Conservation (phyloP, 306 rosid species). For the Prinsepia uniflora region DNA sequence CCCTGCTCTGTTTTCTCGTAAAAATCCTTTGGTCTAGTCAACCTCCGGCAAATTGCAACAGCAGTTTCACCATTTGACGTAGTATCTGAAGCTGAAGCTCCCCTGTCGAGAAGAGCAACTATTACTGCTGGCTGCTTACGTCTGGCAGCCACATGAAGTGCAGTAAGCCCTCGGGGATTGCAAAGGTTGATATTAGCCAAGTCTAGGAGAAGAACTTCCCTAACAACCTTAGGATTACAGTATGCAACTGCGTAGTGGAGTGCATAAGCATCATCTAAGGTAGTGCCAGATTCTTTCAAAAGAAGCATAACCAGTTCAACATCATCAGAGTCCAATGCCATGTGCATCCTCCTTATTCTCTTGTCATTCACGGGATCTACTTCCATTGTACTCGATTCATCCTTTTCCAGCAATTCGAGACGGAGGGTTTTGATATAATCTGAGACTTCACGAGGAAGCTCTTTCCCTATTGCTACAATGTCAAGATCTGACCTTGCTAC, state of each 20-base stretch:
- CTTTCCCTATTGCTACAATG: slow-evolving; percentile 54
- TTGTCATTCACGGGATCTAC: slow-evolving; percentile 40
- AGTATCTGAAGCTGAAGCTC: slow-evolving; percentile 57
- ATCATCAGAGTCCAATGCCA: slow-evolving; percentile 84
- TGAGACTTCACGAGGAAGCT: slow-evolving; percentile 58
- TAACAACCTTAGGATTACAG: slow-evolving; percentile 75
- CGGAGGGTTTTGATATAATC: slow-evolving; percentile 43
- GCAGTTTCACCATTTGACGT: slow-evolving; percentile 77
- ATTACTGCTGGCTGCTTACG: slow-evolving; percentile 74
- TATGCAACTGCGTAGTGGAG: slow-evolving; percentile 86
- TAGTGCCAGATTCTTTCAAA: slow-evolving; percentile 56
- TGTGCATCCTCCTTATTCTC: slow-evolving; percentile 55
- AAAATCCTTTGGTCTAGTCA: slow-evolving; percentile 78
- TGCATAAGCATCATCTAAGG: slow-evolving; percentile 67
- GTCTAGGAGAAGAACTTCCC: slow-evolving; percentile 57
- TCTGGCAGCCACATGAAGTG: slow-evolving; percentile 87
- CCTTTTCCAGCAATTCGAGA: slow-evolving; percentile 31
- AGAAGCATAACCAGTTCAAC: slow-evolving; percentile 75
- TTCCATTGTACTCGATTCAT: slow-evolving; percentile 35
- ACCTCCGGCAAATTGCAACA: slow-evolving; percentile 75
- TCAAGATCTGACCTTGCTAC: slow-evolving; percentile 71
- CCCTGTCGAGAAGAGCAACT: slow-evolving; percentile 56
- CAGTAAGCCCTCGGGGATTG: slow-evolving; percentile 55
- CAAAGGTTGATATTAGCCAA: slow-evolving; percentile 47
- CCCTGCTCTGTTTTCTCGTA: slow-evolving; percentile 40